Percentiles rank a stretch among this genome's conserved stretches.
Evolutionary conservation across 495 filamentous ascomycete genomes (phyloP).

Genomic region (Penicillium herquei): DNA sequence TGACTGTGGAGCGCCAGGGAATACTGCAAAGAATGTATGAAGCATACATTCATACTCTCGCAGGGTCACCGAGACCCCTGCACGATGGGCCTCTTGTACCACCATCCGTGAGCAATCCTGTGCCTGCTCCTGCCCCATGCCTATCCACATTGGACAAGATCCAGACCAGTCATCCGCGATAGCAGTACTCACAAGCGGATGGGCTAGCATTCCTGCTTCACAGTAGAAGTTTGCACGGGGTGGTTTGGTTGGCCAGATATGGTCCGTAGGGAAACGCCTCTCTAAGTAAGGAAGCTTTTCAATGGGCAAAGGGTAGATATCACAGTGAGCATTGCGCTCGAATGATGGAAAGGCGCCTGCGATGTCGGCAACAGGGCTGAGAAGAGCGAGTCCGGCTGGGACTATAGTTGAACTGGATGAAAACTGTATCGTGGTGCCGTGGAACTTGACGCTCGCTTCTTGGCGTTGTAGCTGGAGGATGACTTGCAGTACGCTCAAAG

Average conservation of each 20-base stretch:
- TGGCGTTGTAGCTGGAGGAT: background rate
- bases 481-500: background rate
- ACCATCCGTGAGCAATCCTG: background rate
- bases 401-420: background rate
- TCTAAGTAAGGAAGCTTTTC: conserved; percentile 1
- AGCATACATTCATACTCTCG: background rate
- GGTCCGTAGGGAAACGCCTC: background rate
- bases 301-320: background rate
- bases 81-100: background rate
- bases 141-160: background rate
- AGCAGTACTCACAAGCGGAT: background rate
- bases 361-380: background rate
- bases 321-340: background rate
- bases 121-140: background rate
- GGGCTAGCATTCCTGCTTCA: background rate
- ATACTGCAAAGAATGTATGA: background rate
- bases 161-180: background rate
- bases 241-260: background rate
- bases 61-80: background rate
- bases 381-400: background rate
- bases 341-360: background rate
- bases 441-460: background rate
- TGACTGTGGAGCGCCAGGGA: background rate
- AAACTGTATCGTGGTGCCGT: background rate
- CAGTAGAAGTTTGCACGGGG: background rate